Conservation (phyloP, 2,329 filamentous ascomycete species). For the Tolypocladium capitatum region DNA sequence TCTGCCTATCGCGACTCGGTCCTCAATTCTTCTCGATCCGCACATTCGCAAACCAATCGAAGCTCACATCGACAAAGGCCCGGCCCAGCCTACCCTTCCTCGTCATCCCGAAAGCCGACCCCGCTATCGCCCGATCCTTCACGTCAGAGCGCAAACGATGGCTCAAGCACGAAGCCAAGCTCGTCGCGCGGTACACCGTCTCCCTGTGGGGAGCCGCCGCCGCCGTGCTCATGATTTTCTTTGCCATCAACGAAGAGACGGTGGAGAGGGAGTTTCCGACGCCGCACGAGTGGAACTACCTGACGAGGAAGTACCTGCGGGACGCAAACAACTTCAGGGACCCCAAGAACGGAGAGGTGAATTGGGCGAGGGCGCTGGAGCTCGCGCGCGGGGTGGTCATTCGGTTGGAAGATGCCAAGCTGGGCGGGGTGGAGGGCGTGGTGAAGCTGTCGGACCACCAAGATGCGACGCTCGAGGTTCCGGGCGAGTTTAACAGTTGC, state of each 20-base stretch:
- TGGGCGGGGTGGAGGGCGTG: conserved; percentile 58
- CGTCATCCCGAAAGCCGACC: conserved; percentile 32
- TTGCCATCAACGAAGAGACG: conserved; percentile 58
- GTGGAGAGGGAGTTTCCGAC: conserved; percentile 68
- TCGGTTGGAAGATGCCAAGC: conserved; percentile 53
- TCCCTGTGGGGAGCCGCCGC: conserved; percentile 51
- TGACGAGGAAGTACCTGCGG: conserved; percentile 55
- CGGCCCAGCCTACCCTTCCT: conserved; percentile 33
- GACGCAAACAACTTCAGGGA: conserved; percentile 47
- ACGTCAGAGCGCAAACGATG: conserved; percentile 66
- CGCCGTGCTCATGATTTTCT: conserved; percentile 46
- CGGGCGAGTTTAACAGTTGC: conserved; percentile 47
- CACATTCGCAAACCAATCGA: conserved; percentile 14
- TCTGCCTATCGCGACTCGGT: conserved; percentile 4
- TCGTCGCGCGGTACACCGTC: conserved; percentile 55
- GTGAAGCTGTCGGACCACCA: conserved; percentile 44
- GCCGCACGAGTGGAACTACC: conserved; percentile 67
- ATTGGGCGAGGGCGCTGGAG: conserved; percentile 56
- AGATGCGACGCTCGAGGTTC: conserved; percentile 53
- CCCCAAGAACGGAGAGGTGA: conserved; percentile 36
- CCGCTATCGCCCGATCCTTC: conserved; percentile 53
- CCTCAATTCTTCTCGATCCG: conserved; percentile 11
- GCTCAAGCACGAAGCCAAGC: conserved; percentile 56
- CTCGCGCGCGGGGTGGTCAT: conserved; percentile 46
- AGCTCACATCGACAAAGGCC: conserved; percentile 15